phyloP scores from a whole-genome alignment of 2,329 filamentous ascomycete genomes.

The Diaporthe citrichinensis region DNA sequence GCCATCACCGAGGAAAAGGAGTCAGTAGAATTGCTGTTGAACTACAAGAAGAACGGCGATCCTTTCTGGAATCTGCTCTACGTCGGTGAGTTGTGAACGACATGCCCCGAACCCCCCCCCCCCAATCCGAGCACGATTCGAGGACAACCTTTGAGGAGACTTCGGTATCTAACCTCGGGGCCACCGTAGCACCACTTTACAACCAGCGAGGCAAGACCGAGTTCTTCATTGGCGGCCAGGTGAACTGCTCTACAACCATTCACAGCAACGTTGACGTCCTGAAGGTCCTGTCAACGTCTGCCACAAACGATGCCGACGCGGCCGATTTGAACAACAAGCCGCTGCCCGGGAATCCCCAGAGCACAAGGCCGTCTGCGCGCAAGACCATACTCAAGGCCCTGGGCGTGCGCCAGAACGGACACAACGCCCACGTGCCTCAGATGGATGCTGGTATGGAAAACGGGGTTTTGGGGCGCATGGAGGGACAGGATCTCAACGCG shows the following conservation, averaged over 20 bases:
- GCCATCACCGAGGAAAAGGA: slow-evolving; percentile 31
- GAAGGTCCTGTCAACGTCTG: slow-evolving; percentile 34
- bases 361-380: slow-evolving; percentile 33
- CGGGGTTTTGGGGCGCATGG: slow-evolving; percentile 46
- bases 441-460: slow-evolving; percentile 46
- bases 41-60: slow-evolving; percentile 63
- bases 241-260: slow-evolving; percentile 70
- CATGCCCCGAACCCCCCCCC: neutral
- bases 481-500: slow-evolving; percentile 45
- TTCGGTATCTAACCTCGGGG: neutral
- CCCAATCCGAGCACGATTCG: neutral
- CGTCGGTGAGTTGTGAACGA: slow-evolving; percentile 55
- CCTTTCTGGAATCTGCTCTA: slow-evolving; percentile 71
- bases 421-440: neutral
- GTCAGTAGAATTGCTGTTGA: slow-evolving; percentile 47
- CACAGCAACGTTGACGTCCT: slow-evolving; percentile 65
- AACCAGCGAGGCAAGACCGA: slow-evolving; percentile 62
- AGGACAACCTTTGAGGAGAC: neutral
- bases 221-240: slow-evolving; percentile 69
- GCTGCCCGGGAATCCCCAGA: neutral
- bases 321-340: slow-evolving; percentile 29
- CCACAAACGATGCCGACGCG: neutral
- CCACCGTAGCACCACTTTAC: slow-evolving; percentile 56
- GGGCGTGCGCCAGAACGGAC: slow-evolving; percentile 37
- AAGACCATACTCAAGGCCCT: slow-evolving; percentile 40